These are phyloP conservation scores for Phytophthora vignae DNA, from an alignment of 352 stramenopile species.

Conservation along the genomic window DNA sequence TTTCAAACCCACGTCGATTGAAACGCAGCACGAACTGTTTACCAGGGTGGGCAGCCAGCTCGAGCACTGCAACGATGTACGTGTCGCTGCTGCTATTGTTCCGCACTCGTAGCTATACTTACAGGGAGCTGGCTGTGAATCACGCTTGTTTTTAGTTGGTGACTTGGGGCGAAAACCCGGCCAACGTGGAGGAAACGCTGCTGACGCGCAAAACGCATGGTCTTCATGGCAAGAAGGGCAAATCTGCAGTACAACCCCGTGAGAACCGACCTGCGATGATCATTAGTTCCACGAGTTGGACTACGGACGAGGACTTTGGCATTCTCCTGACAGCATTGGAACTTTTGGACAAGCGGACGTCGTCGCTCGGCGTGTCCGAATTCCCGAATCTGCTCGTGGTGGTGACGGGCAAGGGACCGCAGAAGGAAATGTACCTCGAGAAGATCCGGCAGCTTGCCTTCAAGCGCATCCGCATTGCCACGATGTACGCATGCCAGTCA, in stretches of 20 bases:
- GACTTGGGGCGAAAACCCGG: constrained; percentile 32
- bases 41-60: constrained; percentile 75
- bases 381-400: constrained; percentile 92
- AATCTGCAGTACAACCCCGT: constrained; percentile 37
- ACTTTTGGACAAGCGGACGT: constrained; percentile 68
- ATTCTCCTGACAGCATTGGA: constrained; percentile 95
- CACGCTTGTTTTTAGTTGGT: constrained; percentile 38
- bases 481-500: constrained; percentile 60
- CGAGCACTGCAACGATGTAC: constrained; percentile 76
- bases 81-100: constrained; percentile 12
- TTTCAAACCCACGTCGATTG: constrained; percentile 90
- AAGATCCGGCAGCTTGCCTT: constrained; percentile 79
- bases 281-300: constrained; percentile 98
- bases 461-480: constrained; percentile 85
- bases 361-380: constrained; percentile 38
- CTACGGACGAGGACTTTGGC: constrained; percentile 99
- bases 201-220: constrained; percentile 55
- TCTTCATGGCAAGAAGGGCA: constrained; percentile 37
- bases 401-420: constrained; percentile 98
- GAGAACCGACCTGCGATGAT: constrained; percentile 74
- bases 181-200: constrained; percentile 65
- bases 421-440: constrained; percentile 92
- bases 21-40: constrained; percentile 93
- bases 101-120: background rate
- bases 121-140: background rate